Conservation (phyloP, 2,329 filamentous ascomycete genomes). For the Drechslerella dactyloides region DNA sequence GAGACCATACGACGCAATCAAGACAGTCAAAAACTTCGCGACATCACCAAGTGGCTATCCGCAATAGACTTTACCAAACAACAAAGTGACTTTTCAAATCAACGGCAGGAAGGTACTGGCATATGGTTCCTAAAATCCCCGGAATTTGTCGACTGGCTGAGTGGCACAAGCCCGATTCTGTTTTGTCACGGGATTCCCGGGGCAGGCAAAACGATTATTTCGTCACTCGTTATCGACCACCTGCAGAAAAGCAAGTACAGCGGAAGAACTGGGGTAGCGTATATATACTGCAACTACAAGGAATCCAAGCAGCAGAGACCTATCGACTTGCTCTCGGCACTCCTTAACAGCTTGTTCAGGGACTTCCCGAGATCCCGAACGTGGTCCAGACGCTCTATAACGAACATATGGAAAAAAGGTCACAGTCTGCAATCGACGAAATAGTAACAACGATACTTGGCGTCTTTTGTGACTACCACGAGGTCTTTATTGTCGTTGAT, state of each 20-base stretch:
- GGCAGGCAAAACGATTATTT: background rate
- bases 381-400: too few relatives aligned
- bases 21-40: too few relatives aligned
- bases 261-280: constrained; percentile 58
- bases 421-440: too few relatives aligned
- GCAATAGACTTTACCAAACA: too few relatives aligned
- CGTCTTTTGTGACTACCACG: background rate
- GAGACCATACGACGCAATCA: too few relatives aligned
- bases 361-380: too few relatives aligned
- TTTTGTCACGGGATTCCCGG: constrained; percentile 1
- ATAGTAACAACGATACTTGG: too few relatives aligned
- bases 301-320: constrained; percentile 58
- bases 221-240: too few relatives aligned
- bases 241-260: too few relatives aligned
- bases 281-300: constrained; percentile 61
- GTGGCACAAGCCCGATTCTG: background rate
- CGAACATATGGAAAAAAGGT: too few relatives aligned
- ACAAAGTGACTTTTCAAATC: too few relatives aligned
- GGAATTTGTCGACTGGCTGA: constrained; percentile 57
- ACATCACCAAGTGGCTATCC: too few relatives aligned
- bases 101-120: constrained; percentile 58
- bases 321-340: constrained; percentile 55
- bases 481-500: constrained; percentile 17
- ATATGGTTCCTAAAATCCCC: constrained; percentile 61
- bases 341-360: constrained; percentile 58